phyloP scores from a whole-genome alignment of 2,329 filamentous ascomycete genomes.

The Nemania serpens region DNA sequence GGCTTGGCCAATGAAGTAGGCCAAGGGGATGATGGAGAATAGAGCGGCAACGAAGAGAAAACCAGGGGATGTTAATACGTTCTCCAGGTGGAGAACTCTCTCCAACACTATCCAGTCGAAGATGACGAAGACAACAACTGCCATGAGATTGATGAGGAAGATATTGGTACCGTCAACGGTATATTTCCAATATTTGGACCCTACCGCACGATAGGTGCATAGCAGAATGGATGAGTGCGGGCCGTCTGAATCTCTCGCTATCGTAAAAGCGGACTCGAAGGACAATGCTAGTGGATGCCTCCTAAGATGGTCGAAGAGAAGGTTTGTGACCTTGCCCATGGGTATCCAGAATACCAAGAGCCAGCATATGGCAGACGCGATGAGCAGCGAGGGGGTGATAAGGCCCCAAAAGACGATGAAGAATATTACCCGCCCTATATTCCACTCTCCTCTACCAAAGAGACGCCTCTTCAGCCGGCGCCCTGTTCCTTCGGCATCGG shows the following conservation, averaged over 20 bases:
- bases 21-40: slow-evolving; percentile 91
- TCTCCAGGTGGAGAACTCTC: slow-evolving; percentile 69
- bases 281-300: slow-evolving; percentile 90
- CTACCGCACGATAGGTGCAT: slow-evolving; percentile 95
- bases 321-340: slow-evolving; percentile 93
- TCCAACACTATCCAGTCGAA: slow-evolving; percentile 86
- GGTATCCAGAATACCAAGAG: slow-evolving; percentile 97
- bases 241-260: slow-evolving; percentile 71
- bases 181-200: slow-evolving; percentile 98
- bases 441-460: slow-evolving; percentile 96
- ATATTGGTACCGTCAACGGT: slow-evolving; percentile 98
- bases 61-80: slow-evolving; percentile 77
- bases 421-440: slow-evolving; percentile 90
- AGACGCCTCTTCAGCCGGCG: slow-evolving; percentile 74
- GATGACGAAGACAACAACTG: slow-evolving; percentile 91
- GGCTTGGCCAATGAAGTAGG: slow-evolving; percentile 98
- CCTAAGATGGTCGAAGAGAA: slow-evolving; percentile 88
- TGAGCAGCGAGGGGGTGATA: slow-evolving; percentile 81
- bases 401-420: slow-evolving; percentile 96
- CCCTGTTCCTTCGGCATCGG: slow-evolving; percentile 40
- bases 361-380: slow-evolving; percentile 91
- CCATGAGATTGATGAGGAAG: slow-evolving; percentile 96
- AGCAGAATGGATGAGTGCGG: slow-evolving; percentile 85
- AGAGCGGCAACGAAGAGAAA: slow-evolving; percentile 85
- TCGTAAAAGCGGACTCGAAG: slow-evolving; percentile 84